phyloP scores from a whole-genome alignment of 176 grass and related monocot species.

The Cenchrus purpureus region DNA sequence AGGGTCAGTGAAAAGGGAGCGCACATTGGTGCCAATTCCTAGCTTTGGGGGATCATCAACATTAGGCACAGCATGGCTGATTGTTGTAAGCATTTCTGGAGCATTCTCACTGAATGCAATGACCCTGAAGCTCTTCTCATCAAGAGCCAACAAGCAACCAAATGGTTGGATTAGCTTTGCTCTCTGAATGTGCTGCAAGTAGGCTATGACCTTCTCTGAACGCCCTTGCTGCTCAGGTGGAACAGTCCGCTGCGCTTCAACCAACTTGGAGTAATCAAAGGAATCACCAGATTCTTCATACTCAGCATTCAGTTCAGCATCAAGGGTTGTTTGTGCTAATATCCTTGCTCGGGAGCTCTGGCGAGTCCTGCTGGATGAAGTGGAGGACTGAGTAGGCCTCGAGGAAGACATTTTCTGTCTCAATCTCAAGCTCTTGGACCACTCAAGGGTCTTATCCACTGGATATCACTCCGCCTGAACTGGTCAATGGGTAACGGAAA shows the following conservation, averaged over 20 bases:
- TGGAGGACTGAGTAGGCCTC: slow-evolving; percentile 49
- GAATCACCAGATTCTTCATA: slow-evolving; percentile 80
- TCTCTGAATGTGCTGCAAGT: slow-evolving; percentile 89
- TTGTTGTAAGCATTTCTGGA: slow-evolving; percentile 79
- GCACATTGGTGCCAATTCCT: slow-evolving; percentile 66
- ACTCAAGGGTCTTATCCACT: slow-evolving; percentile 5
- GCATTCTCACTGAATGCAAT: slow-evolving; percentile 83
- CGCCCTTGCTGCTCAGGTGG: slow-evolving; percentile 32
- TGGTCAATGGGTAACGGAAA: slow-evolving; percentile 14
- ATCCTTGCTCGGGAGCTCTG: slow-evolving; percentile 69
- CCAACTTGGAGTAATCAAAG: slow-evolving; percentile 88
- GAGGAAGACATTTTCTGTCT: slow-evolving; percentile 71
- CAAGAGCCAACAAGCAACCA: slow-evolving; percentile 83
- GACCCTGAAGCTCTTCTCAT: slow-evolving; percentile 78
- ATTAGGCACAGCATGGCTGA: slow-evolving; percentile 75
- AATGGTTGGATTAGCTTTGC: slow-evolving; percentile 81
- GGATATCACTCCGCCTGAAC: slow-evolving; percentile 16
- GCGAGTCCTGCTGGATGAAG: slow-evolving; percentile 53
- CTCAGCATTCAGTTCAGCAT: slow-evolving; percentile 80
- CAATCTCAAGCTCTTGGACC: background rate
- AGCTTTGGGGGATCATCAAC: slow-evolving; percentile 63
- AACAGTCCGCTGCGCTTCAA: slow-evolving; percentile 44
- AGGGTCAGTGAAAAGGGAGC: slow-evolving; percentile 73
- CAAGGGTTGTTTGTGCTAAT: slow-evolving; percentile 83
- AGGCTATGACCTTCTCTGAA: slow-evolving; percentile 79